These are phyloP conservation scores for Picea abies DNA, from an alignment of 83 land plant genomes.

Conservation along the genomic window DNA sequence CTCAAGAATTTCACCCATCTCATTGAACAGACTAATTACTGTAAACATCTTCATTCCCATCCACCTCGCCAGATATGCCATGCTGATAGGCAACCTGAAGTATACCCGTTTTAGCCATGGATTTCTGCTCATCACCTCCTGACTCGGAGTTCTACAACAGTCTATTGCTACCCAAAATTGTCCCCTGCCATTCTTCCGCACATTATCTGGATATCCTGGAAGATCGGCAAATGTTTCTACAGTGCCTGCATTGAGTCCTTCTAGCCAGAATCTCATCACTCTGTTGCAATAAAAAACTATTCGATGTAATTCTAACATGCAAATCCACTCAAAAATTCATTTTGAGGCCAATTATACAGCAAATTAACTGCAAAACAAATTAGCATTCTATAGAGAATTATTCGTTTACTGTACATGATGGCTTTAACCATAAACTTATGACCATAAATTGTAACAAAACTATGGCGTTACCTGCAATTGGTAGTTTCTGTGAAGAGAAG, in stretches of 20 bases:
- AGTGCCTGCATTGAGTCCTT: slow-evolving; percentile 49
- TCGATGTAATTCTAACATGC: no score
- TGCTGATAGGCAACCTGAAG: slow-evolving; percentile 42
- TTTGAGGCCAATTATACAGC: rapidly evolving
- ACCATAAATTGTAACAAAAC: neutral
- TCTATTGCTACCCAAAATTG: slow-evolving; percentile 78
- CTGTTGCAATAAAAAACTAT: slow-evolving; percentile 12
- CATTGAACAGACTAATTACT: slow-evolving; percentile 49
- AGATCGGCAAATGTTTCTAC: slow-evolving; percentile 48
- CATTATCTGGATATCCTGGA: slow-evolving; percentile 76
- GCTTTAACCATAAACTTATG: no score
- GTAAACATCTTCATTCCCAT: slow-evolving; percentile 68
- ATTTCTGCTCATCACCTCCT: slow-evolving; percentile 40
- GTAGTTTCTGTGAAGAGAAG: slow-evolving; percentile 81
- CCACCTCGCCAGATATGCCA: slow-evolving; percentile 31
- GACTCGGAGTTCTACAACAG: slow-evolving; percentile 52
- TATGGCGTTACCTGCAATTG: slow-evolving; percentile 56
- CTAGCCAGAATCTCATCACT: slow-evolving; percentile 63
- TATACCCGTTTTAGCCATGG: slow-evolving; percentile 28
- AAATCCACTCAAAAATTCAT: no score
- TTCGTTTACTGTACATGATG: no score
- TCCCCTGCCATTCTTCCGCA: slow-evolving; percentile 52
- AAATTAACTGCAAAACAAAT: no score
- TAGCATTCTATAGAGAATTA: no score
- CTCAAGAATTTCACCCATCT: slow-evolving; percentile 47